Conservation (phyloP, 2,329 filamentous ascomycete species). For the Aspergillus eucalypticola region DNA sequence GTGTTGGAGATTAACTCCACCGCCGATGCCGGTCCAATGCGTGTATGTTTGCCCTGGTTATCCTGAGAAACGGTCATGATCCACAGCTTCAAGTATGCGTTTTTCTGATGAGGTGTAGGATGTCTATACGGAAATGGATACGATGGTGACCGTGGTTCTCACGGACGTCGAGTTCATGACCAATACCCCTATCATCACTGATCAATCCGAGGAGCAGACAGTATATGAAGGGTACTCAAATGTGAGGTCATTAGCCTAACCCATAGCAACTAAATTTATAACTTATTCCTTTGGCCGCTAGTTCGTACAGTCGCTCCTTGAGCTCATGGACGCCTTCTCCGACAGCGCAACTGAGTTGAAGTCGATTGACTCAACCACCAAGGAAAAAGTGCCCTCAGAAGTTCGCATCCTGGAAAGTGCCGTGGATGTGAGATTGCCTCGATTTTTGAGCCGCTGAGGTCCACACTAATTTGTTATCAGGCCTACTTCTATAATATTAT, state of each 20-base stretch:
- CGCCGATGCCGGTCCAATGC: neutral
- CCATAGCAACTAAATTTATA: neutral
- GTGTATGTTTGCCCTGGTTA: neutral
- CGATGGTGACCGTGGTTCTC: conserved; percentile 2
- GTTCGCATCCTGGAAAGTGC: conserved; percentile 3
- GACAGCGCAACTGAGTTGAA: neutral
- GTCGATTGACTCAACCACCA: neutral
- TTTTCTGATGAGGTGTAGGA: neutral
- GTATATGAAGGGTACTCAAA: conserved; percentile 6
- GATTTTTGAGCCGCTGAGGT: neutral
- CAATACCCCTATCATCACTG: conserved; percentile 4
- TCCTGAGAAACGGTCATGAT: too few relatives aligned
- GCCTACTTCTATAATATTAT: conserved; percentile 6
- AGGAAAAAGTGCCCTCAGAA: neutral
- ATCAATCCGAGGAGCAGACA: neutral
- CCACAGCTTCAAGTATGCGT: neutral
- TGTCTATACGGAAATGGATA: conserved; percentile 3
- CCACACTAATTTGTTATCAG: neutral
- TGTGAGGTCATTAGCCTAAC: neutral
- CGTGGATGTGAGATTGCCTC: neutral
- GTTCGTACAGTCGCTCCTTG: conserved; percentile 9
- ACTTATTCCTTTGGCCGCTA: neutral
- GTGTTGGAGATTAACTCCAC: conserved; percentile 4
- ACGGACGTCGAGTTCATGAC: conserved; percentile 2
- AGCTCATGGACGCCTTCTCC: conserved; percentile 6